phyloP scores from a whole-genome alignment of 345 rosid genomes.

The Syzygium jambos region DNA sequence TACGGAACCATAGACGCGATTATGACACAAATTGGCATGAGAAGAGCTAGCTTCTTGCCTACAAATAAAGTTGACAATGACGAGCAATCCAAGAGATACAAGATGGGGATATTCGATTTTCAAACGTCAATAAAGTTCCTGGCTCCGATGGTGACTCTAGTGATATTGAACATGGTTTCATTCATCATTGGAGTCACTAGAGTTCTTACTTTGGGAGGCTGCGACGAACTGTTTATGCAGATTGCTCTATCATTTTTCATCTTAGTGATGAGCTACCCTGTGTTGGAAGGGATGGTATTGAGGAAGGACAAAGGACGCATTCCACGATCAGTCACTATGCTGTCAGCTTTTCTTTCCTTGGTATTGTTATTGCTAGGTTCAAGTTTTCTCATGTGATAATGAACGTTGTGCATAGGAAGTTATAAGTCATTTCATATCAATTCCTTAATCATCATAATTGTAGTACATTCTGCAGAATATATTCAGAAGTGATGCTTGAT shows the following conservation, averaged over 20 bases:
- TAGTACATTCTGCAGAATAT: not conserved
- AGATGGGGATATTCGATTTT: conserved; percentile 29
- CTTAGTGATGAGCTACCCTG: conserved; percentile 13
- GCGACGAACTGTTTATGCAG: conserved; percentile 14
- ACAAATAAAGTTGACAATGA: conserved; percentile 18
- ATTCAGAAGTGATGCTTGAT: not conserved
- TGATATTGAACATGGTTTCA: conserved; percentile 17
- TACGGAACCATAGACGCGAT: conserved; percentile 26
- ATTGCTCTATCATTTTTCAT: conserved; percentile 20
- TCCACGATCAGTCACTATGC: conserved; percentile 8
- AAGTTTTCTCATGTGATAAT: not conserved
- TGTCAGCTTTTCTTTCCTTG: conserved; percentile 2
- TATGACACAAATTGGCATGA: conserved; percentile 12
- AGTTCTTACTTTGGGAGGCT: conserved; percentile 2
- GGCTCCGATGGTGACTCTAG: conserved; percentile 20
- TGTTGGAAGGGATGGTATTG: conserved; percentile 34
- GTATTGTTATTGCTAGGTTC: not conserved
- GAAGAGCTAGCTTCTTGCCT: conserved; percentile 27
- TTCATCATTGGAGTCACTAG: conserved; percentile 16
- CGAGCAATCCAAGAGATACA: conserved; percentile 14
- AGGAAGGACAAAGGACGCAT: conserved; percentile 36
- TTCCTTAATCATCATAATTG: not conserved
- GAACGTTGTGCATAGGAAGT: not conserved
- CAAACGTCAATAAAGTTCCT: conserved; percentile 19
- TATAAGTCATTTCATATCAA: not conserved